Evolutionary conservation across 2,329 filamentous ascomycete species (phyloP).

Genomic region (Xylariaceae sp.): DNA sequence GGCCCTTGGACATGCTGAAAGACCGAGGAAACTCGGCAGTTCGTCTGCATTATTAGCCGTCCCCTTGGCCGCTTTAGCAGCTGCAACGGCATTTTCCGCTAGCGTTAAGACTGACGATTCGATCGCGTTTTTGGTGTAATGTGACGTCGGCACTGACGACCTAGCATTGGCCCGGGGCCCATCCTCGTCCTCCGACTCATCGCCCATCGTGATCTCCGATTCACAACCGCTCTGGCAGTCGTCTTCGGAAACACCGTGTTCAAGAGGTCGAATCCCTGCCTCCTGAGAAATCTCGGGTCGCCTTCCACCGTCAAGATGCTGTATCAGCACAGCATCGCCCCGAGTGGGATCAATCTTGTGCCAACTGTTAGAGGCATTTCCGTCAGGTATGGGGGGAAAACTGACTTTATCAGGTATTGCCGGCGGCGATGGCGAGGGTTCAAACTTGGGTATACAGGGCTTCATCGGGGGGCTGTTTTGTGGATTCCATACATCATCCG

Average conservation of each 20-base stretch:
- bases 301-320: constrained; percentile 57
- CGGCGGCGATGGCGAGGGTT: constrained; percentile 48
- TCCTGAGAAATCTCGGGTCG: constrained; percentile 57
- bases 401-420: constrained; percentile 42
- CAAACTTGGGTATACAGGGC: constrained; percentile 40
- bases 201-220: constrained; percentile 24
- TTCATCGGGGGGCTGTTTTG: constrained; percentile 38
- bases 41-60: constrained; percentile 21
- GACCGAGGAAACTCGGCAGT: constrained; percentile 5
- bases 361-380: constrained; percentile 48
- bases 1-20: constrained; percentile 15
- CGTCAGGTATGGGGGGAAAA: constrained; percentile 36
- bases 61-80: constrained; percentile 22
- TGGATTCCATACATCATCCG: constrained; percentile 41
- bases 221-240: constrained; percentile 36
- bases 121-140: constrained; percentile 16
- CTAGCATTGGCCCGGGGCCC: constrained; percentile 31
- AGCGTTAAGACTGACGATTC: constrained; percentile 17
- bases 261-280: constrained; percentile 51
- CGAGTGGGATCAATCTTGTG: constrained; percentile 52
- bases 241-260: constrained; percentile 40
- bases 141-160: constrained; percentile 27
- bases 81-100: constrained; percentile 28
- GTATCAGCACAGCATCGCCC: constrained; percentile 63
- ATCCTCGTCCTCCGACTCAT: constrained; percentile 30